A percentile compares a stretch with the other conserved stretches of the same genome.
Conservation (phyloP, 306 rosid genomes). For the Coriaria nepalensis region DNA sequence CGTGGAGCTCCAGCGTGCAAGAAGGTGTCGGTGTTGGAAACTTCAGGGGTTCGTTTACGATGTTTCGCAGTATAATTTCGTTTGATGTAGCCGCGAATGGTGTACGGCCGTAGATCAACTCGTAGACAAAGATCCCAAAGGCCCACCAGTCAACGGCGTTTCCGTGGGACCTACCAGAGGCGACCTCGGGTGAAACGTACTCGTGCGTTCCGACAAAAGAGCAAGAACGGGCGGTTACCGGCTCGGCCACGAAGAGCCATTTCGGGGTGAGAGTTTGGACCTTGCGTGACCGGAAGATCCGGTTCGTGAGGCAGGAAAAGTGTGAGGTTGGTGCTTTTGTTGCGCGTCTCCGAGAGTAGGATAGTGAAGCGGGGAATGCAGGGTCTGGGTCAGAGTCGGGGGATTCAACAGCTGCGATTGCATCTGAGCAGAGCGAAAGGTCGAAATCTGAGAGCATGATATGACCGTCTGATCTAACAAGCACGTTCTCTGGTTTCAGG, state of each 20-base stretch:
- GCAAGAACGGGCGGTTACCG: constrained; percentile 65
- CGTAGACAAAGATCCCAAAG: constrained; percentile 73
- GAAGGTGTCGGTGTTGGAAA: constrained; percentile 44
- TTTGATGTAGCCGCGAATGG: constrained; percentile 73
- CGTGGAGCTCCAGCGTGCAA: constrained; percentile 53
- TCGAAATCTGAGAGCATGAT: constrained; percentile 97
- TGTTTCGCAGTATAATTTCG: constrained; percentile 50
- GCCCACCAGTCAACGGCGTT: constrained; percentile 99
- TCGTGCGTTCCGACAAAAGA: constrained; percentile 96
- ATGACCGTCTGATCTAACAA: constrained; percentile 97
- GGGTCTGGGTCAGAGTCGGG: constrained; percentile 25
- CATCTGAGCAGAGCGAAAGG: constrained; percentile 64
- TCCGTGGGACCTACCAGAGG: constrained; percentile 89
- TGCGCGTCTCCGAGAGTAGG: constrained; percentile 23
- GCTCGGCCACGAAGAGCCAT: constrained; percentile 89
- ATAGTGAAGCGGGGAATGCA: constrained; percentile 6
- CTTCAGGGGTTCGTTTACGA: constrained; percentile 43
- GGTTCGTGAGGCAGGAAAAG: constrained; percentile 43
- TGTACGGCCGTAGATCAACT: constrained; percentile 74
- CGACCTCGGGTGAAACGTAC: constrained; percentile 89
- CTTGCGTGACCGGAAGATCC: constrained; percentile 66
- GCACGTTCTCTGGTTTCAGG: constrained; percentile 87
- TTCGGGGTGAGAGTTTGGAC: constrained; percentile 43
- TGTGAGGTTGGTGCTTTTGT: constrained; percentile 4
- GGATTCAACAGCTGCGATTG: constrained; percentile 83